phyloP scores from a whole-genome alignment of 2,329 filamentous ascomycete genomes.

The Nannizziopsis arthrosporioides region DNA sequence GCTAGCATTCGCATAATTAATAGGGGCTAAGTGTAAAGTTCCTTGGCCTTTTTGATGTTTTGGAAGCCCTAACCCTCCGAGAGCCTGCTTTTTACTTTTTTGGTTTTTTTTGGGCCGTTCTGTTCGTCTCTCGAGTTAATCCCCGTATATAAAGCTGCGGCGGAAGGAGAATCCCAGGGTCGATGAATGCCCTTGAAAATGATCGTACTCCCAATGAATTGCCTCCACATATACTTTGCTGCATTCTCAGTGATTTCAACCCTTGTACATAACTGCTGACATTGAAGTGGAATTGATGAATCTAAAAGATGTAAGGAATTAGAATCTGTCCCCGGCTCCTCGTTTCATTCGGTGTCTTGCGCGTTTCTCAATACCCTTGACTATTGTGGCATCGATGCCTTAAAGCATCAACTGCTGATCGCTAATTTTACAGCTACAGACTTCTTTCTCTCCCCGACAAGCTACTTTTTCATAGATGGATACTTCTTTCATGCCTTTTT shows the following conservation, averaged over 20 bases:
- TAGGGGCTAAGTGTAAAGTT: conserved; percentile 13
- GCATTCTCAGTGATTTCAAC: neutral
- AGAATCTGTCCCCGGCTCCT: too few relatives aligned
- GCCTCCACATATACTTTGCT: neutral
- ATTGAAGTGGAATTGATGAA: conserved; percentile 1
- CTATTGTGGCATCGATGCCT: too few relatives aligned
- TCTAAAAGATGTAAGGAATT: conserved; percentile 1
- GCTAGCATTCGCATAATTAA: conserved; percentile 47
- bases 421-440: too few relatives aligned
- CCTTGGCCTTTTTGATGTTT: conserved; percentile 12
- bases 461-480: too few relatives aligned
- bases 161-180: conserved; percentile 1
- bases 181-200: neutral
- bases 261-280: conserved; percentile 9
- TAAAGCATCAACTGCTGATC: too few relatives aligned
- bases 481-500: too few relatives aligned
- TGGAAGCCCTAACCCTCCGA: neutral
- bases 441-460: too few relatives aligned
- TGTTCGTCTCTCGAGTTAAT: neutral
- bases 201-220: neutral
- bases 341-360: too few relatives aligned
- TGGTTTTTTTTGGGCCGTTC: conserved; percentile 1
- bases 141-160: conserved; percentile 5
- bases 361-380: too few relatives aligned
- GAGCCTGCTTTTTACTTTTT: conserved; percentile 10